Percentiles rank a stretch among this genome's conserved stretches.
Evolutionary conservation across 352 stramenopile genomes (phyloP).

Genomic region (Globisporangium okanoganense): DNA sequence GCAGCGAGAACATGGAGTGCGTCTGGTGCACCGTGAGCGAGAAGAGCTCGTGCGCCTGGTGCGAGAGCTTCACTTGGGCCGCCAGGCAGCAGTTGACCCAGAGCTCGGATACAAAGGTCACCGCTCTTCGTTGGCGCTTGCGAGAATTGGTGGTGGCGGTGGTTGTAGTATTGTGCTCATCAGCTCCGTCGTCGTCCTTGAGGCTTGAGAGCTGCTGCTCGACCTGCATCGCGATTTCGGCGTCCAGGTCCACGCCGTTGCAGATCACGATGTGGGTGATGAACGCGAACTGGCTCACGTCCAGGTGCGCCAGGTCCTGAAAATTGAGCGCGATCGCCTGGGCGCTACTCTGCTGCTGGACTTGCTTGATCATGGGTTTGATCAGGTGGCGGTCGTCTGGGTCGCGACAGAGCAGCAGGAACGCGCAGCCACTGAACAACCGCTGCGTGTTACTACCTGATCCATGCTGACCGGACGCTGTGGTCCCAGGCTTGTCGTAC

Average conservation of each 20-base stretch:
- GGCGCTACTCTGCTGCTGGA: conserved; percentile 26
- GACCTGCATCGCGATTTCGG: conserved; percentile 23
- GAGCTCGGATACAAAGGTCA: conserved; percentile 65
- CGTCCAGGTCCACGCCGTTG: conserved; percentile 38
- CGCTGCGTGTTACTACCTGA: background rate
- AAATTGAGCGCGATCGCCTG: conserved; percentile 44
- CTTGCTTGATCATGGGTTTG: conserved; percentile 31
- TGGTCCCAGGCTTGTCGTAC: background rate
- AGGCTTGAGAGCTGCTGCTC: conserved; percentile 24
- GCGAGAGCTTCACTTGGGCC: conserved; percentile 36
- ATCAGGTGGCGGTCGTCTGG: conserved; percentile 40
- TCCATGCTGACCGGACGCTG: background rate
- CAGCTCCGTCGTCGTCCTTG: conserved; percentile 2
- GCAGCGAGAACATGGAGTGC: conserved; percentile 39
- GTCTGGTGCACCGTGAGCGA: conserved; percentile 28
- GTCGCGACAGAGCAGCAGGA: conserved; percentile 55
- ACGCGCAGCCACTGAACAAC: conserved; percentile 47
- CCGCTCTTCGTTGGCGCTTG: conserved; percentile 15
- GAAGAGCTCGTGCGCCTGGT: conserved; percentile 52
- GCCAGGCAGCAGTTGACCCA: conserved; percentile 71
- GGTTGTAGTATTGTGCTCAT: background rate
- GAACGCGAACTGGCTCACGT: conserved; percentile 53
- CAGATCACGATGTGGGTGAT: conserved; percentile 65
- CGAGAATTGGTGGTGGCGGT: conserved; percentile 5
- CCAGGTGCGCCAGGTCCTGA: conserved; percentile 45